A percentile compares a stretch with the other conserved stretches of the same genome.
phyloP scores from a whole-genome alignment of 306 rosid genomes.

The Prunus fruticosa region DNA sequence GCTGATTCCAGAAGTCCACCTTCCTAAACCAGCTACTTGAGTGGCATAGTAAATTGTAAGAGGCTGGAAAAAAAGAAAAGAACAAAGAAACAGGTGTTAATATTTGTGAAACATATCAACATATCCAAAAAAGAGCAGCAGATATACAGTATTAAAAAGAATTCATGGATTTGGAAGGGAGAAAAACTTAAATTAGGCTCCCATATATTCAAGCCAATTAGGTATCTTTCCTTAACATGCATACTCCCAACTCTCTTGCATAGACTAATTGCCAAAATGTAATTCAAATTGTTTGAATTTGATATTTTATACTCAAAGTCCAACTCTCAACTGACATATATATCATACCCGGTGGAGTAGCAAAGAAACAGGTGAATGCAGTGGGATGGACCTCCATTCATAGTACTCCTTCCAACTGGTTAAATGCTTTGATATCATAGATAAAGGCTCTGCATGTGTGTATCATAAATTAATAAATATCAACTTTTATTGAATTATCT shows the following conservation, averaged over 20 bases:
- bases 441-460: conserved; percentile 57
- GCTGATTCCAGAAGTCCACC: conserved; percentile 39
- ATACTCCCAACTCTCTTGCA: background rate
- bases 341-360: conserved; percentile 88
- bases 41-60: conserved; percentile 69
- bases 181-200: background rate
- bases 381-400: conserved; percentile 77
- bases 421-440: conserved; percentile 41
- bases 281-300: background rate
- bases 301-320: background rate
- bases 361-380: conserved; percentile 76
- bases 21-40: conserved; percentile 50
- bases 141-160: background rate
- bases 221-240: background rate
- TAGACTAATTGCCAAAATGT: background rate
- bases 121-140: background rate
- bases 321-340: conserved; percentile 2
- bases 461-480: conserved; percentile 12
- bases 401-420: conserved; percentile 72
- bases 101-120: background rate
- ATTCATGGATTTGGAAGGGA: background rate
- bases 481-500: conserved; percentile 13
- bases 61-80: conserved; percentile 51
- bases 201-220: background rate
- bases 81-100: background rate